Evolutionary conservation across 2,329 filamentous ascomycete genomes (phyloP).

Genomic region (Botrytis aclada): DNA sequence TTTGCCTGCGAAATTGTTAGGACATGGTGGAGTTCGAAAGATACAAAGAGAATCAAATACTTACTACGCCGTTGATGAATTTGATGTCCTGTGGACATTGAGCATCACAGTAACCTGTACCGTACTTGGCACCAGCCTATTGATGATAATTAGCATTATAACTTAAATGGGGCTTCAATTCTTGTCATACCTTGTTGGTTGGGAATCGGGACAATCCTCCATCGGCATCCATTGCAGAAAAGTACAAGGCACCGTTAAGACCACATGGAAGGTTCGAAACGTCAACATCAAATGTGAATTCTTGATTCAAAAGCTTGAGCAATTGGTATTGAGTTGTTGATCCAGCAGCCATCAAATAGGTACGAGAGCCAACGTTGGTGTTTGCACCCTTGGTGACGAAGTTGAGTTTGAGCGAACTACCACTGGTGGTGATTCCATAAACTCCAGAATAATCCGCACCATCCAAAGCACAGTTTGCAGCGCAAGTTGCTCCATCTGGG

Average conservation of each 20-base stretch:
- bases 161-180: too few species aligned
- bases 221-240: conserved; percentile 60
- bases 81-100: conserved; percentile 38
- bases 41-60: conserved; percentile 15
- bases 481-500: conserved; percentile 45
- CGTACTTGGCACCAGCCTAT: conserved; percentile 49
- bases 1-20: conserved; percentile 45
- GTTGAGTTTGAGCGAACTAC: conserved; percentile 52
- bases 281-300: conserved; percentile 73
- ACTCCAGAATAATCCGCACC: conserved; percentile 52
- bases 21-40: conserved; percentile 16
- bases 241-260: conserved; percentile 69
- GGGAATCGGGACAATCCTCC: conserved; percentile 54
- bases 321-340: conserved; percentile 58
- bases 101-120: conserved; percentile 26
- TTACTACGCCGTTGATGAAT: conserved; percentile 52
- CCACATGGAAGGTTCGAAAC: conserved; percentile 67
- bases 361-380: conserved; percentile 52
- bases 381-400: conserved; percentile 52
- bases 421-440: conserved; percentile 54
- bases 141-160: background rate
- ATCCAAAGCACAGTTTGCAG: conserved; percentile 51
- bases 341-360: conserved; percentile 62
- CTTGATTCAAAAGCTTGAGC: conserved; percentile 62
- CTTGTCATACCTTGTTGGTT: conserved; percentile 43